Conservation (phyloP, 768 basidiomycete genomes). For the Tricholoma saponaceum region DNA sequence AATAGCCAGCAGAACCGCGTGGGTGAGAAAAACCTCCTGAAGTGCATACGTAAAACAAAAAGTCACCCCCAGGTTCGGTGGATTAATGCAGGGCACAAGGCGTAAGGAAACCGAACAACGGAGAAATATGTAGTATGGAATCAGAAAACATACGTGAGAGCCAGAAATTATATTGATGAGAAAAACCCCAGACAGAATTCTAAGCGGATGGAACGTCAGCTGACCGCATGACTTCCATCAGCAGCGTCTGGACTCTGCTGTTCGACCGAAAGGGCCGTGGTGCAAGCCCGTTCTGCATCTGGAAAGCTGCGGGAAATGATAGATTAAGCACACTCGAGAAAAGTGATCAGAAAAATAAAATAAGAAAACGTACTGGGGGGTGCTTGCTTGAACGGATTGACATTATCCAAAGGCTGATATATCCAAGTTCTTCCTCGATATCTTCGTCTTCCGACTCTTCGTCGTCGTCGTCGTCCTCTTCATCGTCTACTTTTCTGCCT, state of each 20-base stretch:
- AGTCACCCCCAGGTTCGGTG: neutral
- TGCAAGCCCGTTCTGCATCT: slow-evolving; percentile 69
- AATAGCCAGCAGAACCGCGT: neutral
- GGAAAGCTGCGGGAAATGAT: slow-evolving; percentile 50
- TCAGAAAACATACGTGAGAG: slow-evolving; percentile 7
- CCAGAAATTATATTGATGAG: no score
- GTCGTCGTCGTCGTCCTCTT: slow-evolving; percentile 48
- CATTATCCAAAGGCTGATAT: slow-evolving; percentile 77
- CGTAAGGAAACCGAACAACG: slow-evolving; percentile 3
- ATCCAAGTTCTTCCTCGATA: slow-evolving; percentile 81
- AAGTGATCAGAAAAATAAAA: no score
- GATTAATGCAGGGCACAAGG: neutral
- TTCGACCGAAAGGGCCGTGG: slow-evolving; percentile 66
- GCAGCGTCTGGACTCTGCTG: slow-evolving; percentile 72
- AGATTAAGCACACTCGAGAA: no score
- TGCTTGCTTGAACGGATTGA: slow-evolving; percentile 80
- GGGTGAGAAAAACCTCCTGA: neutral
- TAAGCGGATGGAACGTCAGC: slow-evolving; percentile 40
- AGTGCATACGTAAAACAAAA: neutral
- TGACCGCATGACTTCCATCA: slow-evolving; percentile 82
- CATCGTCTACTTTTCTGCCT: slow-evolving; percentile 42
- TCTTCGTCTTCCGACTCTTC: slow-evolving; percentile 52
- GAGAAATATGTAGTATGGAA: slow-evolving; percentile 7
- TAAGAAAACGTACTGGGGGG: slow-evolving; percentile 55
- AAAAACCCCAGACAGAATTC: slow-evolving; percentile 3